Evolutionary conservation across 176 grass and related monocot species (phyloP).

Genomic region (Raddia distichophylla): DNA sequence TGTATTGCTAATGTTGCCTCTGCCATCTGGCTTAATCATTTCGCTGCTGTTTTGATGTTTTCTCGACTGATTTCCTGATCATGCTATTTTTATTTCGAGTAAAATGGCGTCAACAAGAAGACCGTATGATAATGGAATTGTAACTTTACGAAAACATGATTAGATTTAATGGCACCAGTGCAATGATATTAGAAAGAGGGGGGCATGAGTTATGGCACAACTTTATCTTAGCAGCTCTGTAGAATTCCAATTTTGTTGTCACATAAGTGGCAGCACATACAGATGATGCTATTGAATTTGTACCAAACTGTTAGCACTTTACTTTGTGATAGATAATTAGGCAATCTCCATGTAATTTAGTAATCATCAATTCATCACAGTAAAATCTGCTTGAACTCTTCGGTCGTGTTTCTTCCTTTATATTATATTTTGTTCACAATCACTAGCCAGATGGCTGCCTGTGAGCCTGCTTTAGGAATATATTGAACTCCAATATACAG

Average conservation of each 20-base stretch:
- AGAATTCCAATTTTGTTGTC: not conserved
- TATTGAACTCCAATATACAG: not conserved
- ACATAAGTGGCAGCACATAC: not conserved
- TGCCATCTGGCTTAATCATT: not conserved
- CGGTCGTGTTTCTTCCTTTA: not conserved
- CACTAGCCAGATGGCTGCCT: not conserved
- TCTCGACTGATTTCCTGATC: not conserved
- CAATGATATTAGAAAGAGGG: not conserved
- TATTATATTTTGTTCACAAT: not conserved
- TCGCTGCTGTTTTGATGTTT: not conserved
- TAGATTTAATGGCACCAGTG: not conserved
- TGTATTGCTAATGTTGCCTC: not conserved
- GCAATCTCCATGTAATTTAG: not conserved
- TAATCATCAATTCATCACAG: not conserved
- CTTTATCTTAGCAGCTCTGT: not conserved
- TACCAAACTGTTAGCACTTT: not conserved
- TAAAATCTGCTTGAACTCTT: not conserved
- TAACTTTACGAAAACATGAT: not conserved
- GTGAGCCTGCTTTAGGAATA: not conserved
- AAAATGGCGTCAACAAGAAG: not conserved
- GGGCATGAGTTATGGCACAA: not conserved
- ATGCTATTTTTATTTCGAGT: not conserved
- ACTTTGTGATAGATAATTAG: not conserved
- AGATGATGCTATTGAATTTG: slow-evolving; percentile 2
- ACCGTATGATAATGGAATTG: not conserved